Evolutionary conservation across 2,329 filamentous ascomycete genomes (phyloP).

Genomic region (Beauveria rudraprayagi): DNA sequence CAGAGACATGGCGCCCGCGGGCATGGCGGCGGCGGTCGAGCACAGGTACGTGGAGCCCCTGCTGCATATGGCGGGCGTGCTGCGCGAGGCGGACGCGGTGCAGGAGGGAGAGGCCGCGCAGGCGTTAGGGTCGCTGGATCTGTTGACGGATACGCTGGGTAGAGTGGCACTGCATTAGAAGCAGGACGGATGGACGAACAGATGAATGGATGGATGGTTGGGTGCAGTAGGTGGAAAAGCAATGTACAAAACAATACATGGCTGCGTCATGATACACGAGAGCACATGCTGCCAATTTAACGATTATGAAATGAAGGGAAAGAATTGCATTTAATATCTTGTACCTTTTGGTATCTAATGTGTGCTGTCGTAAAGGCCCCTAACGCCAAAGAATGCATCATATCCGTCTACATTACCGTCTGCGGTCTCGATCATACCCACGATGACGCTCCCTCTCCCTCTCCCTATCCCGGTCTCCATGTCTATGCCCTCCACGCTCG

Average conservation of each 20-base stretch:
- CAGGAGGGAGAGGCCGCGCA: constrained; percentile 27
- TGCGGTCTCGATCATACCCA: constrained; percentile 18
- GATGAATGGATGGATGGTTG: no score
- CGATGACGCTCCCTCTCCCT: constrained; percentile 18
- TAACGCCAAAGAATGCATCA: constrained; percentile 15
- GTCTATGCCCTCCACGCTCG: constrained; percentile 20
- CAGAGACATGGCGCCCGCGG: constrained; percentile 42
- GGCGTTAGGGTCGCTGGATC: constrained; percentile 20
- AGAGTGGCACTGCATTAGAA: constrained; percentile 32
- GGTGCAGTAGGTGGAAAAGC: neutral
- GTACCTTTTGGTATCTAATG: neutral
- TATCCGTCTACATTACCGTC: constrained; percentile 13
- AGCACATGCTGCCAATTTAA: neutral
- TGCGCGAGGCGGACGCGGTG: constrained; percentile 23
- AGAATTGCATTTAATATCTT: neutral
- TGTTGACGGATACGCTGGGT: constrained; percentile 35
- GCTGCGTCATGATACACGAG: constrained; percentile 13
- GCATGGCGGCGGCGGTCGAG: constrained; percentile 49
- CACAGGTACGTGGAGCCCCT: constrained; percentile 51
- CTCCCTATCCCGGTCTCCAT: constrained; percentile 17
- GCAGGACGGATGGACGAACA: neutral
- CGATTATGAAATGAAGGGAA: neutral
- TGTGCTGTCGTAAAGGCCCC: constrained; percentile 7
- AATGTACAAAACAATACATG: constrained; percentile 1
- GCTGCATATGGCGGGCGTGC: constrained; percentile 31